A percentile compares a stretch with the other conserved stretches of the same genome.
Evolutionary conservation across 2,329 filamentous ascomycete species (phyloP).

Genomic region (Neurospora sp.): DNA sequence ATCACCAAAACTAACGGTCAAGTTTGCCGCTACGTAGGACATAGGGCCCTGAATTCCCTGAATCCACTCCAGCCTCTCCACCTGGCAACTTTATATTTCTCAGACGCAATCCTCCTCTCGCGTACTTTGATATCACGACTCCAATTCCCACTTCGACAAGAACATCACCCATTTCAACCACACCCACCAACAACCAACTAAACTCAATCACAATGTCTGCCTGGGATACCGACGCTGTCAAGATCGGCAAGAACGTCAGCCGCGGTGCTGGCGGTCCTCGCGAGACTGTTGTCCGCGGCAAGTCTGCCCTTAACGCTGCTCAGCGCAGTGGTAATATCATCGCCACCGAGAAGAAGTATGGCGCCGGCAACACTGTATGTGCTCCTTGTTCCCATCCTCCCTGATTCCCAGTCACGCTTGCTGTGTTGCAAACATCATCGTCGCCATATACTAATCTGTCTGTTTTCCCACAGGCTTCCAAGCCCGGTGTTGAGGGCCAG

Average conservation of each 20-base stretch:
- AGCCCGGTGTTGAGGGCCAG: constrained; percentile 67
- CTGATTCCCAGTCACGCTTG: constrained; percentile 9
- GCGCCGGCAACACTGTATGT: constrained; percentile 68
- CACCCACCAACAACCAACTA: constrained; percentile 9
- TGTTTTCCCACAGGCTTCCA: constrained; percentile 32
- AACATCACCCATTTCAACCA: constrained; percentile 5
- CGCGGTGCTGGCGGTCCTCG: constrained; percentile 57
- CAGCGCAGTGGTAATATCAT: constrained; percentile 68
- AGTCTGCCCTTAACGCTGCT: constrained; percentile 77
- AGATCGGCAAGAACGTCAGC: constrained; percentile 82
- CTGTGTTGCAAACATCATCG: neutral
- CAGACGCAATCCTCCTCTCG: neutral
- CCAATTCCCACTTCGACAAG: constrained; percentile 4
- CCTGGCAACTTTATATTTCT: constrained; percentile 3
- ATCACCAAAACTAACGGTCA: neutral
- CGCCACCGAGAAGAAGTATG: constrained; percentile 84
- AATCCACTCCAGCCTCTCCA: neutral
- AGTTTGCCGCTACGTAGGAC: neutral
- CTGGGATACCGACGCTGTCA: constrained; percentile 77
- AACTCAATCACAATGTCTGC: constrained; percentile 51
- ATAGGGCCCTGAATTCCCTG: neutral
- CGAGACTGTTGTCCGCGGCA: constrained; percentile 84
- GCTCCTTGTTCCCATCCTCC: neutral
- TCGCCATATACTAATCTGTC: neutral
- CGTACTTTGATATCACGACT: constrained; percentile 1